Percentiles rank a stretch among this genome's conserved stretches.
These are phyloP conservation scores for Cystofilobasidium ferigula DNA, from an alignment of 768 basidiomycete genomes.

Conservation along the genomic window DNA sequence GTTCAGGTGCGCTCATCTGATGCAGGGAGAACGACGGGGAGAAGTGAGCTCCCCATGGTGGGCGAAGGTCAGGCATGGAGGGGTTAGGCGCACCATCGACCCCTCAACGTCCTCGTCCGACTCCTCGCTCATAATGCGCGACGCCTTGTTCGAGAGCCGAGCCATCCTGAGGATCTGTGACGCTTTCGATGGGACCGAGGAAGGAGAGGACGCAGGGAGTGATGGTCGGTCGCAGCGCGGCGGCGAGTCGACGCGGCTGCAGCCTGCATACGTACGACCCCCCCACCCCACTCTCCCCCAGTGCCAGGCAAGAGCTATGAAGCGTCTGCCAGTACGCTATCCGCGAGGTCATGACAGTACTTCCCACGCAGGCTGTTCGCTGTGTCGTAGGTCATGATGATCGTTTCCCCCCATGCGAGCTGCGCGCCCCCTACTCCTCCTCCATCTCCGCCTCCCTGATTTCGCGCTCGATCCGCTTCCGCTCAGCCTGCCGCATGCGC, in stretches of 20 bases:
- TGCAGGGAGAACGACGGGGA: background rate
- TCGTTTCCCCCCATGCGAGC: too few species aligned
- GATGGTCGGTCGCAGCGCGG: too few species aligned
- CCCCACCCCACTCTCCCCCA: too few species aligned
- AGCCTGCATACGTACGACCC: too few species aligned
- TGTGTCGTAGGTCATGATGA: background rate
- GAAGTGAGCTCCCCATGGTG: background rate
- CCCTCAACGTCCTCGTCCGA: background rate
- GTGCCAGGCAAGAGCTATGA: too few species aligned
- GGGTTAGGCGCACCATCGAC: background rate
- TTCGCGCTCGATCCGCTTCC: constrained; percentile 53
- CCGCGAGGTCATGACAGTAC: too few species aligned
- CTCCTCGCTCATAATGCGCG: background rate
- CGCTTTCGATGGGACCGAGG: background rate
- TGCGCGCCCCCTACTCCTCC: constrained; percentile 1
- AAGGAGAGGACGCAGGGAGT: background rate
- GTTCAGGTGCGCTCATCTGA: background rate
- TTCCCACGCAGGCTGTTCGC: background rate
- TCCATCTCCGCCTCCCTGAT: constrained; percentile 42
- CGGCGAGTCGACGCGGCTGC: too few species aligned
- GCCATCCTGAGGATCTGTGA: background rate
- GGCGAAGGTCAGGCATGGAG: background rate
- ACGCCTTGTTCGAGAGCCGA: background rate
- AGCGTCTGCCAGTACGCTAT: too few species aligned
- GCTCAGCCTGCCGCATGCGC: constrained; percentile 69